These are phyloP conservation scores for Spathaspora passalidarum DNA, from an alignment of 805 yeast species.

Conservation along the genomic window DNA sequence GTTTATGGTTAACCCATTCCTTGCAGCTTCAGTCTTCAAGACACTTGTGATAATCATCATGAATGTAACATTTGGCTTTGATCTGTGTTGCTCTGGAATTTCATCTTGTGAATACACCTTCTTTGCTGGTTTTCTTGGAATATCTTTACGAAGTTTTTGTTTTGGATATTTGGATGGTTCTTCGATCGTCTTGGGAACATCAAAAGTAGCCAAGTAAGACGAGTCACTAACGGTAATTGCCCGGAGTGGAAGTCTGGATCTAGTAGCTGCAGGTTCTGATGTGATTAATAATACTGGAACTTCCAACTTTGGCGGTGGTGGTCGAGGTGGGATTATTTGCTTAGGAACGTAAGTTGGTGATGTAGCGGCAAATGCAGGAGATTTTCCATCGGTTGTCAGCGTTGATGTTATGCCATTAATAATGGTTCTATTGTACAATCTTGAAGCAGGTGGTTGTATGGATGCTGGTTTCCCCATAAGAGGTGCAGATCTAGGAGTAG, in stretches of 20 bases:
- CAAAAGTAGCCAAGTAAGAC: conserved; percentile 21
- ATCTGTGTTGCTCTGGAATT: conserved; percentile 82
- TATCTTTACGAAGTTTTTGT: conserved; percentile 28
- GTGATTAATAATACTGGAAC: conserved; percentile 26
- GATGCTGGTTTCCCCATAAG: conserved; percentile 46
- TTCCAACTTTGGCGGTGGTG: conserved; percentile 37
- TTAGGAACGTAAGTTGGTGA: conserved; percentile 1
- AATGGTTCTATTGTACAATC: conserved; percentile 29
- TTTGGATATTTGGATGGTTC: conserved; percentile 30
- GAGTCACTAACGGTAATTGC: conserved; percentile 26
- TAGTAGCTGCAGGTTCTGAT: conserved; percentile 18
- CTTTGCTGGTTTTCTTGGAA: conserved; percentile 50
- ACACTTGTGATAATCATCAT: conserved; percentile 80
- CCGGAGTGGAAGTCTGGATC: conserved; percentile 18
- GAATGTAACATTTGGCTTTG: conserved; percentile 80
- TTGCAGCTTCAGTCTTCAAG: conserved; percentile 61
- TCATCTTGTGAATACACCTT: conserved; percentile 74
- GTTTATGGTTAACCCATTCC: conserved; percentile 57
- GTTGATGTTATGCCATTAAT: conserved; percentile 2
- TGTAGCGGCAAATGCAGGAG: neutral
- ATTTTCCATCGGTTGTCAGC: neutral
- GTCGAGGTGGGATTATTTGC: conserved; percentile 18
- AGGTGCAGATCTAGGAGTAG: conserved; percentile 29
- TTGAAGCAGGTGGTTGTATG: conserved; percentile 42
- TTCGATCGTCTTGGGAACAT: conserved; percentile 33